Base-by-base conservation (phyloP, 306 rosid genomes). In the Cucumis cinereus region DNA sequence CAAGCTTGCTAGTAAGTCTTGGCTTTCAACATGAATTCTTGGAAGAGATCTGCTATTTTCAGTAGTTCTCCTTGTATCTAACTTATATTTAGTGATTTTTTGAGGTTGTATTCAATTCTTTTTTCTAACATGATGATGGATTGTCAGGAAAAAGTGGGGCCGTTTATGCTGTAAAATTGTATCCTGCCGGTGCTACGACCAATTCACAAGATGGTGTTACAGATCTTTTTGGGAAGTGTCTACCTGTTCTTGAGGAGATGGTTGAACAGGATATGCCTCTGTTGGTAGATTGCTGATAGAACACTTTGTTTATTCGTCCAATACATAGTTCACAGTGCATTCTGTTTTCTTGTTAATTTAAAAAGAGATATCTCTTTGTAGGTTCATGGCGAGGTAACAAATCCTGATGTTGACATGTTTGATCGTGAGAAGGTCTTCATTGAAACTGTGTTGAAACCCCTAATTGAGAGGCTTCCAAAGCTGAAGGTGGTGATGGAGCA, bases 141-240 rank as follows among this genome's bases (percentile, higher is more conserved):
- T 72, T 82, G 63, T 67, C 84, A 93, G 96, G 83, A 85, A 84
- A 59, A 86, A 93, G 96, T 85, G 93, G 93, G 74, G 77, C 78
- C 74, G 85, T 91, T 57, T 88, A 68, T 86, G 96, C 90, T 79
- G 93, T 93, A 77, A 93, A 93, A 82, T 78, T 93, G 85, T 93
- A 93, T 80, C 98, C 97, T 80, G 97, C 96, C 78, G 98, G 96
- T 79, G 96, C 98, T 14, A 93, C 98, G 3, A 93, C 98, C 47
- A 91, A 93, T 77, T 91, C 97, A 81, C 96, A 91, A 83, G 92
- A 93, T 83, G 98, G 98, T 47, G 97, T 93, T 38, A 91, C 93
- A 13, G 92, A 91, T 90, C 87, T 88, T 55, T 87, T 90, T 52
- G 91, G 96, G 41, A 91, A 85, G 77, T 93, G 97, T 84, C 84